Conservation (phyloP, 1,139 yeast genomes). For the Suhomyces panamericanus region DNA sequence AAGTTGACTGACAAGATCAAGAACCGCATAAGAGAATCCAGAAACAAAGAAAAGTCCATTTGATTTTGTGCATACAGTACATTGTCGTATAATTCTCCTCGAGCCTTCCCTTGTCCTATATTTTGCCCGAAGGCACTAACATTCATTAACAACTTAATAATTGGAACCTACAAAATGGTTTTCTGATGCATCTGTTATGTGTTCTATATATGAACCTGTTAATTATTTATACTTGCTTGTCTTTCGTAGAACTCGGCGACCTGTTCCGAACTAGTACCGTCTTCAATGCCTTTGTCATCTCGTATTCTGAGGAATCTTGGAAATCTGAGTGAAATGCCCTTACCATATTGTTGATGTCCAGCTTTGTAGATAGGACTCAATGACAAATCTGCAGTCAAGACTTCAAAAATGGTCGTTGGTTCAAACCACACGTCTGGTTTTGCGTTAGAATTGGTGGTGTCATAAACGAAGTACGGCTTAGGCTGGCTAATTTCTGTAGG, state of each 20-base stretch:
- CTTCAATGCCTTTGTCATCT: constrained; percentile 86
- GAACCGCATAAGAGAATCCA: constrained; percentile 35
- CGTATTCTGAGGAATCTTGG: constrained; percentile 86
- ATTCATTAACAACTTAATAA: background rate
- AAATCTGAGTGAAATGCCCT: constrained; percentile 87
- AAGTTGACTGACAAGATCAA: constrained; percentile 38
- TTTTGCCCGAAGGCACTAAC: no score
- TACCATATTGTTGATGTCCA: constrained; percentile 72
- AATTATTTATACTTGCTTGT: constrained; percentile 51
- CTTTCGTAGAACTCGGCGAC: constrained; percentile 85
- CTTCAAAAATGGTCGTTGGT: constrained; percentile 85
- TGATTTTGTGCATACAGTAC: background rate
- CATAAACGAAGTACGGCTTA: constrained; percentile 70
- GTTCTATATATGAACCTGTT: background rate
- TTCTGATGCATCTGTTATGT: background rate
- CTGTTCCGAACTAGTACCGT: constrained; percentile 87
- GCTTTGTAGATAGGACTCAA: constrained; percentile 92
- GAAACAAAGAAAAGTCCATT: constrained; percentile 19
- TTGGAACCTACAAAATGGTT: background rate
- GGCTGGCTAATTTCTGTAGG: constrained; percentile 71
- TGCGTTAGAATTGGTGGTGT: constrained; percentile 58
- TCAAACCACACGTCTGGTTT: constrained; percentile 97
- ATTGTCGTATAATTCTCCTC: background rate
- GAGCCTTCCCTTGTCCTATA: background rate
- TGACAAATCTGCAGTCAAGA: constrained; percentile 89